A percentile compares a stretch with the other conserved stretches of the same genome.
Evolutionary conservation across 192 early-diverging fungal genomes (phyloP).

Genomic region (Helicostylum pulchrum): DNA sequence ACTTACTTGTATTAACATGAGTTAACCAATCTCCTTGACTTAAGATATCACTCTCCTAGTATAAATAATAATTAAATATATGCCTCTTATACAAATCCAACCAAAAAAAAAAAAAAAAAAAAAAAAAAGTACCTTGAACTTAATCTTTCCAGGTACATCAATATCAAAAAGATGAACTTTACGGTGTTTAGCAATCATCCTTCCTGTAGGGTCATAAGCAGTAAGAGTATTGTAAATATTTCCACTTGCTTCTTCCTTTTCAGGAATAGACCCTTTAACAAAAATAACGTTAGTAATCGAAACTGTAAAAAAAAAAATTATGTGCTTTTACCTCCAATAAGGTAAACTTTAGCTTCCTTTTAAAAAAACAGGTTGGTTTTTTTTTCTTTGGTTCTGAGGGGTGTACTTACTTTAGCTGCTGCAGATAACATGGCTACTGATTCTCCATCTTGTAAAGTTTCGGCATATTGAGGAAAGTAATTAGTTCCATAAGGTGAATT

Average conservation of each 20-base stretch:
- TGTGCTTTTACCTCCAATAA: slow-evolving; percentile 61
- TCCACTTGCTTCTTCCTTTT: slow-evolving; percentile 49
- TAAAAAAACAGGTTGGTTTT: background rate
- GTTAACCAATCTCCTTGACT: slow-evolving; percentile 74
- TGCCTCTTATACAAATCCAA: background rate
- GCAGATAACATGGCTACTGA: slow-evolving; percentile 68
- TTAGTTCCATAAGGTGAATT: slow-evolving; percentile 95
- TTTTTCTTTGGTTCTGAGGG: background rate
- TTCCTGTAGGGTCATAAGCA: slow-evolving; percentile 66
- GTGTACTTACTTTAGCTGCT: slow-evolving; percentile 67
- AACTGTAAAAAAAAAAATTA: background rate
- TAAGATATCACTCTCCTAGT: slow-evolving; percentile 78
- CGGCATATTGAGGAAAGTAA: slow-evolving; percentile 90
- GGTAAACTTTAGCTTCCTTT: slow-evolving; percentile 74
- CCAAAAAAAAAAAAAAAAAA: too few species aligned
- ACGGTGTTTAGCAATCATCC: slow-evolving; percentile 62
- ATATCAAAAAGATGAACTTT: slow-evolving; percentile 97
- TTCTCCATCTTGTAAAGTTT: slow-evolving; percentile 68
- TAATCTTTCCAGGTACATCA: slow-evolving; percentile 88
- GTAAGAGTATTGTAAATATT: slow-evolving; percentile 85
- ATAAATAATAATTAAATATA: background rate
- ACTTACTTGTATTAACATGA: slow-evolving; percentile 66
- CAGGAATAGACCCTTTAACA: slow-evolving; percentile 80
- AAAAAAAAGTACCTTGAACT: slow-evolving; percentile 68
- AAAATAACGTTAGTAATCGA: background rate